Evolutionary conservation across 2,329 filamentous ascomycete genomes (phyloP).

Genomic region (Cadophora sp.): DNA sequence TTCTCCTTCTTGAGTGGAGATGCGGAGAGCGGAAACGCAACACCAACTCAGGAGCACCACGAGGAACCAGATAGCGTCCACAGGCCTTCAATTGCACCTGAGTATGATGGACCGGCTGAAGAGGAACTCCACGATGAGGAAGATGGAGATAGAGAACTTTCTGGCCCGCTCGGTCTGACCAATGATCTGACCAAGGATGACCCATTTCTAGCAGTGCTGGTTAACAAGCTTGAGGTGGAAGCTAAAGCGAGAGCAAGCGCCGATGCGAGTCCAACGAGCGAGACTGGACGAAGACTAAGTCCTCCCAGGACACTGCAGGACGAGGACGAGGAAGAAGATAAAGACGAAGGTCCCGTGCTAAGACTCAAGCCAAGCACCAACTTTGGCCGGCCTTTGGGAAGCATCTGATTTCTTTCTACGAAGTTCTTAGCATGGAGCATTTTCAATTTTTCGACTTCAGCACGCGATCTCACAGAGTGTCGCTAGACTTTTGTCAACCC

Average conservation of each 20-base stretch:
- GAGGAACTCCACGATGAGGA: constrained; percentile 25
- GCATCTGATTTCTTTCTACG: constrained; percentile 27
- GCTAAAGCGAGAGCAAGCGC: constrained; percentile 31
- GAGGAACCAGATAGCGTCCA: constrained; percentile 17
- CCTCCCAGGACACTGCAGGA: constrained; percentile 11
- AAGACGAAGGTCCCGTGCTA: constrained; percentile 38
- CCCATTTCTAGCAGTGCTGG: constrained; percentile 36
- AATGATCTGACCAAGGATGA: constrained; percentile 34
- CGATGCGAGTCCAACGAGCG: constrained; percentile 24
- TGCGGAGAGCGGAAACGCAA: constrained; percentile 40
- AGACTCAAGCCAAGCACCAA: constrained; percentile 40
- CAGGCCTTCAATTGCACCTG: constrained; percentile 17
- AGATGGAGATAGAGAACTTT: constrained; percentile 37
- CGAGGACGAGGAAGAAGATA: constrained; percentile 28
- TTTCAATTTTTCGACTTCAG: background rate
- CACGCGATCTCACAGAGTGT: background rate
- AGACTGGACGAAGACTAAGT: background rate
- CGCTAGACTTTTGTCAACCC: background rate
- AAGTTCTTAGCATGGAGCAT: background rate
- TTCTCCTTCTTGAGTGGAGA: constrained; percentile 50
- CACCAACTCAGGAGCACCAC: constrained; percentile 38
- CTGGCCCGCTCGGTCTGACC: constrained; percentile 38
- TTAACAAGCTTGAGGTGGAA: constrained; percentile 38
- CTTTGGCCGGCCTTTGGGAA: constrained; percentile 41
- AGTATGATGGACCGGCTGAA: background rate